Conservation (phyloP, 441 rosid genomes). For the Euphorbia schlechtendalii region DNA sequence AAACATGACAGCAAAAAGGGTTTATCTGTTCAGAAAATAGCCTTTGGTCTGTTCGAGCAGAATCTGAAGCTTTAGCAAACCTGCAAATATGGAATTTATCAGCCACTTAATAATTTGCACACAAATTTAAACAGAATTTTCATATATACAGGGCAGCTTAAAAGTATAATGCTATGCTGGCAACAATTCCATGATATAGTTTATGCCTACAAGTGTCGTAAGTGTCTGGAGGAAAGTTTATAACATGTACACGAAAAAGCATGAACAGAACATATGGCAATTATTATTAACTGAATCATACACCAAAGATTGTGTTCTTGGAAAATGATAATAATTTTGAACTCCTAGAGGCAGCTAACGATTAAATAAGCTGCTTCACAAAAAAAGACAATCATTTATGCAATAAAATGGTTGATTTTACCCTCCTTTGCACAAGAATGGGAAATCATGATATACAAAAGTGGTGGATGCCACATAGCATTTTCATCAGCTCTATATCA, state of each 20-base stretch:
- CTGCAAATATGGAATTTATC: constrained; percentile 27
- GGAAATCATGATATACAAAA: neutral
- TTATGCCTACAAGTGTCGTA: too few relatives aligned
- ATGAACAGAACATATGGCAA: too few relatives aligned
- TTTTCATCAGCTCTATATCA: neutral
- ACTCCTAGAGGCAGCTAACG: neutral
- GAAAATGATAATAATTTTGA: neutral
- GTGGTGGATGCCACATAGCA: neutral
- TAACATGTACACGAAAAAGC: too few relatives aligned
- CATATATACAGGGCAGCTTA: neutral
- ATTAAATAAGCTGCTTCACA: neutral
- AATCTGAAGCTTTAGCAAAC: constrained; percentile 72
- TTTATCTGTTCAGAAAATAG: constrained; percentile 70
- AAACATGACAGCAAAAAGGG: constrained; percentile 66
- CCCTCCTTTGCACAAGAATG: neutral
- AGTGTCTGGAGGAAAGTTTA: too few relatives aligned
- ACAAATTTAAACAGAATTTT: neutral
- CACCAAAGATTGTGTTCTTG: neutral
- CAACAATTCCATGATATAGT: too few relatives aligned
- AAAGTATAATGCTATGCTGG: too few relatives aligned
- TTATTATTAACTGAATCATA: neutral
- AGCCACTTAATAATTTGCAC: constrained; percentile 2
- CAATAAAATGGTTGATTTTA: neutral
- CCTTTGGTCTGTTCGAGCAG: constrained; percentile 81
- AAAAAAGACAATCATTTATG: too few relatives aligned